phyloP scores from a whole-genome alignment of 2,329 filamentous ascomycete species.

The Hymenoscyphus scutula region DNA sequence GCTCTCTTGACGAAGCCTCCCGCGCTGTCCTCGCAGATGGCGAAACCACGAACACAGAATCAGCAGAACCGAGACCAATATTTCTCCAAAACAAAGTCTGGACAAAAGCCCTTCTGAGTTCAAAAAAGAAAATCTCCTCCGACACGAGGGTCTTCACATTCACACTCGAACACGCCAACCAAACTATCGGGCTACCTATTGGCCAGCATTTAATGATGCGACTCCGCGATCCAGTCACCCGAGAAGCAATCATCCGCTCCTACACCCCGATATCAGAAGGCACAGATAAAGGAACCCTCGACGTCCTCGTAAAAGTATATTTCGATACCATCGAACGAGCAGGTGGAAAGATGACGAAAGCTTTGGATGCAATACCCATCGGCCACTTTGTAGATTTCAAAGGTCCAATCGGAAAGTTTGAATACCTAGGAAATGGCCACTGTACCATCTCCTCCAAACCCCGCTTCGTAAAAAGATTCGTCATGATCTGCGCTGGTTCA shows the following conservation, averaged over 20 bases:
- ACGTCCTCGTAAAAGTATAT: conserved; percentile 84
- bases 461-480: conserved; percentile 62
- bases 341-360: conserved; percentile 80
- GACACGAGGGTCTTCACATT: conserved; percentile 84
- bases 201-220: conserved; percentile 88
- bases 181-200: conserved; percentile 72
- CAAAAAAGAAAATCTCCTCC: conserved; percentile 67
- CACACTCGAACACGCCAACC: conserved; percentile 67
- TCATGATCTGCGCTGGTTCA: conserved; percentile 87
- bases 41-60: conserved; percentile 39
- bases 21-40: conserved; percentile 50
- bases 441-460: conserved; percentile 59
- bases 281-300: conserved; percentile 59
- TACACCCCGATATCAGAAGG: conserved; percentile 81
- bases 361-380: conserved; percentile 68
- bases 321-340: conserved; percentile 52
- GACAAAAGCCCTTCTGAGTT: conserved; percentile 68
- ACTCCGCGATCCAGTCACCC: conserved; percentile 66
- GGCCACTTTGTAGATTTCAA: conserved; percentile 80
- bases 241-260: conserved; percentile 74
- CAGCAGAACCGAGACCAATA: conserved; percentile 48
- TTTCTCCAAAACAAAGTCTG: conserved; percentile 74
- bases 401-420: conserved; percentile 82
- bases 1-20: conserved; percentile 64
- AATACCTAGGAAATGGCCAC: conserved; percentile 67